A percentile compares a stretch with the other conserved stretches of the same genome.
Evolutionary conservation across 345 rosid genomes (phyloP).

Genomic region (Turnera subulata): DNA sequence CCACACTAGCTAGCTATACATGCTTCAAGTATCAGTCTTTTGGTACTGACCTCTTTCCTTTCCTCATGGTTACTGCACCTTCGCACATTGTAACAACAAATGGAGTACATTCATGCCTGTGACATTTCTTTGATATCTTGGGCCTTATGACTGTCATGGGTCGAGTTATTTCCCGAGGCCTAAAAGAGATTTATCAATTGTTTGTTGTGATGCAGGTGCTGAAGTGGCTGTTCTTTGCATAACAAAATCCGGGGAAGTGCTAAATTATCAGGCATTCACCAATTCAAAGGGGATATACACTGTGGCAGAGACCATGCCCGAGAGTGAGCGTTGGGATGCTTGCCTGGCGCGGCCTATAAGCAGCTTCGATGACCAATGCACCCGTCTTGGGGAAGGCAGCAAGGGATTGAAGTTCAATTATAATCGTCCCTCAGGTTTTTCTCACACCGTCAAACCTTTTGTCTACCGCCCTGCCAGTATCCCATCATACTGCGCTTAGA

Average conservation of each 20-base stretch:
- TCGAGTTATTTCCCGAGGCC: not conserved
- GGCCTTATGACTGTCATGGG: not conserved
- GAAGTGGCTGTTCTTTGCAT: slow-evolving; percentile 98
- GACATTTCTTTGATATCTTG: not conserved
- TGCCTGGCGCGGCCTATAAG: slow-evolving; percentile 85
- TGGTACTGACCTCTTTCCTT: no score
- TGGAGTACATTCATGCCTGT: no score
- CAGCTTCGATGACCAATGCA: slow-evolving; percentile 82
- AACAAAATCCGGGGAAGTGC: slow-evolving; percentile 85
- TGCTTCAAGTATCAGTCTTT: no score
- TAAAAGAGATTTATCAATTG: not conserved
- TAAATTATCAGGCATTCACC: slow-evolving; percentile 92
- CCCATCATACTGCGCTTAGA: slow-evolving; percentile 62
- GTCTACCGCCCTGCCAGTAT: slow-evolving; percentile 52
- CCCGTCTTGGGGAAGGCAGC: slow-evolving; percentile 48
- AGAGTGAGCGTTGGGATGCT: slow-evolving; percentile 93
- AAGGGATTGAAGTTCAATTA: slow-evolving; percentile 77
- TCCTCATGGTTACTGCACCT: no score
- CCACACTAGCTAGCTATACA: no score
- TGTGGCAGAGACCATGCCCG: slow-evolving; percentile 95
- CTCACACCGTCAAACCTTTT: slow-evolving; percentile 64
- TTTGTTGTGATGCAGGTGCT: slow-evolving; percentile 54
- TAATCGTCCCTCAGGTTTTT: slow-evolving; percentile 71
- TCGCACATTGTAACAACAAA: no score
- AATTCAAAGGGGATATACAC: slow-evolving; percentile 73